phyloP scores from a whole-genome alignment of 345 rosid species.

The Psidium friedrichsthalianum region DNA sequence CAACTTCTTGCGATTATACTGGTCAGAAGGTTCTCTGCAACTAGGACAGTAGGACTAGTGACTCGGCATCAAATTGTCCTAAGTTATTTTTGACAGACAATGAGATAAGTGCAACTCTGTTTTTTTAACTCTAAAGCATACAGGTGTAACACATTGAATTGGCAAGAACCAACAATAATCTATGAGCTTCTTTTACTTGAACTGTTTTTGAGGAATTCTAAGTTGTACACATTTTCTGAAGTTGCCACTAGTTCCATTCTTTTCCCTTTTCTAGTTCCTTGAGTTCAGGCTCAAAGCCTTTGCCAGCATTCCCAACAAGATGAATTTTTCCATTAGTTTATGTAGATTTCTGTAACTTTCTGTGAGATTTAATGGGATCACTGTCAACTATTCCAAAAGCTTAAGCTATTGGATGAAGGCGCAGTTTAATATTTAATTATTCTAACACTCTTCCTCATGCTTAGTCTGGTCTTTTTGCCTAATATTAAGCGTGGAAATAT shows the following conservation, averaged over 20 bases:
- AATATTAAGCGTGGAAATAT: too few relatives aligned
- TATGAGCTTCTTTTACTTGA: not conserved
- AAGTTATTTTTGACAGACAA: not conserved
- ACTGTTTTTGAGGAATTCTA: not conserved
- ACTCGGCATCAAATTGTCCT: not conserved
- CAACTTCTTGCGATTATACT: not conserved
- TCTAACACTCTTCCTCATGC: too few relatives aligned
- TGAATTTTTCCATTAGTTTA: constrained; percentile 1
- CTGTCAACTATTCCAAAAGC: too few relatives aligned
- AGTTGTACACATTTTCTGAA: not conserved
- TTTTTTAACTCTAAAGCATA: not conserved
- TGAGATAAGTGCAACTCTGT: not conserved
- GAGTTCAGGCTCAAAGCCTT: not conserved
- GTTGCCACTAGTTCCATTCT: not conserved
- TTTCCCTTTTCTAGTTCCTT: not conserved
- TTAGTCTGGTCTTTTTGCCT: too few relatives aligned
- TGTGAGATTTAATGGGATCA: too few relatives aligned
- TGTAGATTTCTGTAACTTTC: not conserved
- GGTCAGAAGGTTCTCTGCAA: not conserved
- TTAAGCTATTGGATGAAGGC: too few relatives aligned
- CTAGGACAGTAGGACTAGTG: not conserved
- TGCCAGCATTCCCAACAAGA: not conserved
- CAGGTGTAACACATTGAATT: not conserved
- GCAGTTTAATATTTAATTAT: too few relatives aligned
- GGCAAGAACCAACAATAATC: not conserved